Percentiles rank a stretch among this genome's conserved stretches.
Evolutionary conservation across 2,329 filamentous ascomycete species (phyloP).

Genomic region (Sporothrix sp.): DNA sequence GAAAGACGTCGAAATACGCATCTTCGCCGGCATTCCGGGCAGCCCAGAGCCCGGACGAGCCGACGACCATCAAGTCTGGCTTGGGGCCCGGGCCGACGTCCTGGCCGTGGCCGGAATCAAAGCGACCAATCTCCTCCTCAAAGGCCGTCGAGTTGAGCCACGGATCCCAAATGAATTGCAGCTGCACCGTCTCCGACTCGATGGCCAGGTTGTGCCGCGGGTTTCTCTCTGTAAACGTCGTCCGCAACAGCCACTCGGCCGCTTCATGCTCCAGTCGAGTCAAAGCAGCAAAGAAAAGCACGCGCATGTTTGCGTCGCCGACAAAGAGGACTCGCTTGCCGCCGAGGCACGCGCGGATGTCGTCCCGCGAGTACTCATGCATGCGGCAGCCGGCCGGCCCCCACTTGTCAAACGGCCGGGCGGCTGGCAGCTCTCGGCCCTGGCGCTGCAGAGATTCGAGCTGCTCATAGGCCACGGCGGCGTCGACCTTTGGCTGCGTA

Average conservation of each 20-base stretch:
- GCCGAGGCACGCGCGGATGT: slow-evolving; percentile 43
- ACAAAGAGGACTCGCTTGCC: slow-evolving; percentile 46
- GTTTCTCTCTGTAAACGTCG: slow-evolving; percentile 25
- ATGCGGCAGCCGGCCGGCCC: slow-evolving; percentile 51
- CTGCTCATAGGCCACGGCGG: slow-evolving; percentile 6
- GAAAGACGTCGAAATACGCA: slow-evolving; percentile 34
- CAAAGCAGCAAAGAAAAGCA: slow-evolving; percentile 50
- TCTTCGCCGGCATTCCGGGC: slow-evolving; percentile 39
- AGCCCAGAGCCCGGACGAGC: slow-evolving; percentile 46
- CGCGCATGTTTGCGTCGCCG: slow-evolving; percentile 50
- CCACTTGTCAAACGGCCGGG: slow-evolving; percentile 38
- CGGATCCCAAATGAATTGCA: slow-evolving; percentile 55
- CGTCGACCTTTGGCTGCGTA: slow-evolving; percentile 12
- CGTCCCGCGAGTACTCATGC: slow-evolving; percentile 42
- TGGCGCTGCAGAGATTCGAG: slow-evolving; percentile 3
- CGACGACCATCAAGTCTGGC: slow-evolving; percentile 41
- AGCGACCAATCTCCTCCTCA: slow-evolving; percentile 29
- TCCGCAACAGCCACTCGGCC: slow-evolving; percentile 27
- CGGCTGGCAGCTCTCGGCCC: slow-evolving; percentile 18
- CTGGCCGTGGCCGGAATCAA: slow-evolving; percentile 24
- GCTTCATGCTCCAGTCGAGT: slow-evolving; percentile 35
- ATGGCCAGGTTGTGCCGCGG: slow-evolving; percentile 38
- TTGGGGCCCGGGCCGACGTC: slow-evolving; percentile 21
- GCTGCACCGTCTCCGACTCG: slow-evolving; percentile 32
- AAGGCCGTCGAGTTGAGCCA: slow-evolving; percentile 44